A percentile compares a stretch with the other conserved stretches of the same genome.
phyloP scores from a whole-genome alignment of 768 basidiomycete genomes.

The Mycena olivaceomarginata region DNA sequence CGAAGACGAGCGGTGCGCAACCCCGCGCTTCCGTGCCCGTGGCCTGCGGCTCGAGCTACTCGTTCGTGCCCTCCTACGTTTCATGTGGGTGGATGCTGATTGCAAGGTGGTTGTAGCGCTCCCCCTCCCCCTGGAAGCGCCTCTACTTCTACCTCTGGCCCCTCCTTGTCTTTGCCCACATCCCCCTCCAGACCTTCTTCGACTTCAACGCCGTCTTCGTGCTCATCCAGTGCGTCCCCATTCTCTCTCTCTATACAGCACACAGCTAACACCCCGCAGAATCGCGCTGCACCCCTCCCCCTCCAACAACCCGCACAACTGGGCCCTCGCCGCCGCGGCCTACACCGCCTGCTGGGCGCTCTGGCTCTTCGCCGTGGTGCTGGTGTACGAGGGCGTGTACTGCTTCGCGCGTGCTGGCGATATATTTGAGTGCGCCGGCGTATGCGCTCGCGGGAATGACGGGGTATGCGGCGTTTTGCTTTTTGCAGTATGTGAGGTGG shows the following conservation, averaged over 20 bases:
- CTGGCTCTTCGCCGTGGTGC: slow-evolving; percentile 83
- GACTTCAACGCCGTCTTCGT: slow-evolving; percentile 94
- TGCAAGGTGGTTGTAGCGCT: background rate
- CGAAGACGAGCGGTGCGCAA: too few species aligned
- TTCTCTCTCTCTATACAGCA: too few species aligned
- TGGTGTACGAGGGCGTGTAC: slow-evolving; percentile 87
- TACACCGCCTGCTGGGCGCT: slow-evolving; percentile 89
- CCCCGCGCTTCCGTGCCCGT: too few species aligned
- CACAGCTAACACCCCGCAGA: slow-evolving; percentile 64
- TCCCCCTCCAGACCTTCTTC: slow-evolving; percentile 88
- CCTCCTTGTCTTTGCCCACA: slow-evolving; percentile 81
- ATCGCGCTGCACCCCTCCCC: slow-evolving; percentile 86
- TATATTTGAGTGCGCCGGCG: slow-evolving; percentile 89
- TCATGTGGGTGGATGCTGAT: background rate
- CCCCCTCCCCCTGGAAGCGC: slow-evolving; percentile 63
- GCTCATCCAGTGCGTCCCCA: too few species aligned
- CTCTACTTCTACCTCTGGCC: slow-evolving; percentile 83
- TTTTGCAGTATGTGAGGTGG: background rate
- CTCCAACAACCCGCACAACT: slow-evolving; percentile 56
- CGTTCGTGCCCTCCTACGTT: background rate
- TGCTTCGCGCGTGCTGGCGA: slow-evolving; percentile 86
- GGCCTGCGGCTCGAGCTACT: slow-evolving; percentile 82
- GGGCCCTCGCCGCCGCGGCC: slow-evolving; percentile 89
- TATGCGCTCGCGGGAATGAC: slow-evolving; percentile 77
- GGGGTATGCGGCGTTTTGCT: background rate